Base-by-base conservation (phyloP, 2,329 filamentous ascomycete species). In the Diaporthe citri region DNA sequence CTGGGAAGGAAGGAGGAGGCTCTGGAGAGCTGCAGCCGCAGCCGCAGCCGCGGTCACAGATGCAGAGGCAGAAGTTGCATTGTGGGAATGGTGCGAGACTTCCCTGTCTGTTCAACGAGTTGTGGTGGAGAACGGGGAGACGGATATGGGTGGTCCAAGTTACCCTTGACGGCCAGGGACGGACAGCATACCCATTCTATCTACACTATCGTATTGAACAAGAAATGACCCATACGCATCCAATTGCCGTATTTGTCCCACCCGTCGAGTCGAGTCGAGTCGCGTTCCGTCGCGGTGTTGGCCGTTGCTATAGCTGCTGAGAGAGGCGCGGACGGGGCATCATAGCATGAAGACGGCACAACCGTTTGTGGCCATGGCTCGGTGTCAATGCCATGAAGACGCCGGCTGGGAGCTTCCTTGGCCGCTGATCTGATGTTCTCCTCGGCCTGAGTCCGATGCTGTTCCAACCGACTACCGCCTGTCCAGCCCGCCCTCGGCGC, bases 71-170 rank as follows among this genome's bases (percentile, higher is more conserved):
- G 59, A 72, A 55, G 52, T 57, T 52, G 51, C 64, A 62, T 31
- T 43, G 60, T 56, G 56, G 28, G 46, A 43, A 55, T 36, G 48
- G 59, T 71, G 52, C 41, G 48, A 67, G 57, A 31, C 46, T 28
- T 52, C 57, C 51, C 71, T 31, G 52, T 25, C 36, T 39, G 52
- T 59, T 67, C 55, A 60, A 72, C 69, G 15, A 46, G 57, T 72
- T 48, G 60, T 12, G 25, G 60, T 66, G 72, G 69, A 55, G 73
- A 55, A 59, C 43, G 73, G 70, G 73, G 73, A 72, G 64, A n/a
- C 64, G 64, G 64, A 69, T 39, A 52, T 48, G 43, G 67, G 51
- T 72, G 67, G 64, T 48, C 74, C 59, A 59, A 52, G 71, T 66
- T 57, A 56, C 56, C 56, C 66, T 56, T 66, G 73, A 71, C 13